Conservation (phyloP, 2,329 filamentous ascomycete species). For the Aspergillus felis region DNA sequence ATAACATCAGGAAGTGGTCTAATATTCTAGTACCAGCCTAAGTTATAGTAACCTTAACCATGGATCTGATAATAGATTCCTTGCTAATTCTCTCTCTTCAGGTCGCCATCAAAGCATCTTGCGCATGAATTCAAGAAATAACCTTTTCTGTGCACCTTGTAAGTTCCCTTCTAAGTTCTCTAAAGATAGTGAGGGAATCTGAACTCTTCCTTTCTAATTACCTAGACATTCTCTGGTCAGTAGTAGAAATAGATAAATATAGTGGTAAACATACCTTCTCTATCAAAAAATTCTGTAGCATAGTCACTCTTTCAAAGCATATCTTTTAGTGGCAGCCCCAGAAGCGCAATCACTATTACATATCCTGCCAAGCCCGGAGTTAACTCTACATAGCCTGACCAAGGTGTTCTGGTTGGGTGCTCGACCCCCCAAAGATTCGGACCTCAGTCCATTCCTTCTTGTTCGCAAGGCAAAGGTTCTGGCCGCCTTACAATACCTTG, state of each 20-base stretch:
- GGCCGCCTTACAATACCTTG: too few relatives aligned
- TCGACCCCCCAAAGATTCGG: too few relatives aligned
- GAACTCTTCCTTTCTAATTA: too few relatives aligned
- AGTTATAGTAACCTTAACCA: conserved; percentile 18
- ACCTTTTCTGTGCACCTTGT: conserved; percentile 19
- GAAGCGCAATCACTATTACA: conserved; percentile 29
- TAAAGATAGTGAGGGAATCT: conserved; percentile 4
- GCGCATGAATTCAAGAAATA: conserved; percentile 24
- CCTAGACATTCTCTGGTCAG: too few relatives aligned
- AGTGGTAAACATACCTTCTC: conserved; percentile 4
- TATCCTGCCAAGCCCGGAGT: too few relatives aligned
- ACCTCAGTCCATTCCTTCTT: too few relatives aligned
- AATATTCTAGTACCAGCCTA: too few relatives aligned
- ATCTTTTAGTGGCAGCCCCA: conserved; percentile 34
- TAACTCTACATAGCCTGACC: too few relatives aligned
- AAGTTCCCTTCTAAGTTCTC: conserved; percentile 22
- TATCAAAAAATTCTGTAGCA: conserved; percentile 15
- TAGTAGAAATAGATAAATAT: too few relatives aligned
- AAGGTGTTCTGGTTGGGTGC: too few relatives aligned
- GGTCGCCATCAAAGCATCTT: conserved; percentile 29
- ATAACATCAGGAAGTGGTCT: too few relatives aligned
- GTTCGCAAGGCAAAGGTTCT: too few relatives aligned
- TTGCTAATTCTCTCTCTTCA: conserved; percentile 15
- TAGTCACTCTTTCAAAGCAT: conserved; percentile 32
- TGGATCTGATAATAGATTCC: conserved; percentile 21